Percentiles rank a stretch among this genome's conserved stretches.
phyloP scores from a whole-genome alignment of 2,329 filamentous ascomycete genomes.

The Calonectria leucothoes region DNA sequence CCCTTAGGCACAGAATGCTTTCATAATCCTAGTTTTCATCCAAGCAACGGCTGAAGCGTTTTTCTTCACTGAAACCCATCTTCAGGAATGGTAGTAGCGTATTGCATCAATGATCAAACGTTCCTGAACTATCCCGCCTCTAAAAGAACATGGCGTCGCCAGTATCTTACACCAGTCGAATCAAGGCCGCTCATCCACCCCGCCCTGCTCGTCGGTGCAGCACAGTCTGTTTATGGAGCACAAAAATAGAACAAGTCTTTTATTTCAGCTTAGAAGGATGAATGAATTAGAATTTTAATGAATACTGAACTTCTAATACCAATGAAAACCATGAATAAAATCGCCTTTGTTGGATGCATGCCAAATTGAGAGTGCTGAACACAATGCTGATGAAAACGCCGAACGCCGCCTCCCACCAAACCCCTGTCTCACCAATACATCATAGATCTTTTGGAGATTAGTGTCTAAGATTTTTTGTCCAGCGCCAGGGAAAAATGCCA shows the following conservation, averaged over 20 bases:
- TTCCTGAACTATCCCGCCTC: too few relatives aligned
- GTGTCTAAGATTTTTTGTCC: not conserved
- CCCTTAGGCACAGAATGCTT: not conserved
- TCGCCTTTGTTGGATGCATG: not conserved
- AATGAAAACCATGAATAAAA: not conserved
- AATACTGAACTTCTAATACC: not conserved
- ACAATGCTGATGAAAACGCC: not conserved
- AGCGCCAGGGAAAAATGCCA: too few relatives aligned
- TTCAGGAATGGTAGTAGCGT: not conserved
- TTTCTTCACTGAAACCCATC: too few relatives aligned
- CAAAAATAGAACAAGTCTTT: not conserved
- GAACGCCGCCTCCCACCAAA: not conserved
- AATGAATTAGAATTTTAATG: not conserved
- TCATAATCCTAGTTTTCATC: too few relatives aligned
- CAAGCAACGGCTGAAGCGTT: too few relatives aligned
- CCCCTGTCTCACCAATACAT: not conserved
- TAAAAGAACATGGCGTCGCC: not conserved
- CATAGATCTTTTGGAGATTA: not conserved
- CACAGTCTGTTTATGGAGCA: not conserved
- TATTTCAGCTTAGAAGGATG: not conserved
- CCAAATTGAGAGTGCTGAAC: not conserved
- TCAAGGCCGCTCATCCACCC: not conserved
- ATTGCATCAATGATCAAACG: not conserved
- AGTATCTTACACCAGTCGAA: not conserved
- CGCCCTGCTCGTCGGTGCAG: not conserved